A percentile compares a stretch with the other conserved stretches of the same genome.
Conservation (phyloP, 169 alveolate species). For the Blepharisma undulans region DNA sequence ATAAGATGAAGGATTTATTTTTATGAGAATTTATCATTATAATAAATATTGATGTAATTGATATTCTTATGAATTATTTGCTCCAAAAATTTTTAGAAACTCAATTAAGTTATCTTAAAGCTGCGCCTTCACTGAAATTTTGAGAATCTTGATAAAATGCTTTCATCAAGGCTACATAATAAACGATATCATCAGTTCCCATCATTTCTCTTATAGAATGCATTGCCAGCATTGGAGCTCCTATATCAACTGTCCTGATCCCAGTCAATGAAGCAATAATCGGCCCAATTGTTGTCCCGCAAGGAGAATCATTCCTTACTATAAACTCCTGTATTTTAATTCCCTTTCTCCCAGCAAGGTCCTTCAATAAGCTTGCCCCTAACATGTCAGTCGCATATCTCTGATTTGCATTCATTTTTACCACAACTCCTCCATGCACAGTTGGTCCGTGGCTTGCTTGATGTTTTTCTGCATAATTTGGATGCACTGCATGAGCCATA, state of each 20-base stretch:
- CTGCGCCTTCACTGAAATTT: background rate
- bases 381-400: conserved; percentile 92
- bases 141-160: conserved; percentile 1
- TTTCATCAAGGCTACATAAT: background rate
- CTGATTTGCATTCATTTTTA: conserved; percentile 90
- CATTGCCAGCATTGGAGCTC: conserved; percentile 96
- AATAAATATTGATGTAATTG: no score
- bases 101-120: background rate
- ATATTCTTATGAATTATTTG: no score
- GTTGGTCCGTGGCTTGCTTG: conserved; percentile 87
- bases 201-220: conserved; percentile 94
- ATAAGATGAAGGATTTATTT: no score
- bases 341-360: conserved; percentile 73
- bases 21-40: no score
- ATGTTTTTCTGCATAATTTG: conserved; percentile 95
- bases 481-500: conserved; percentile 97
- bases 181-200: conserved; percentile 76
- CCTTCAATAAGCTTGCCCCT: conserved; percentile 82
- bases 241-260: conserved; percentile 93
- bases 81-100: no score
- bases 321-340: conserved; percentile 92
- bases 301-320: conserved; percentile 93
- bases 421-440: conserved; percentile 92
- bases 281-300: conserved; percentile 98
- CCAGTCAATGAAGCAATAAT: conserved; percentile 91